Percentiles rank a stretch among this genome's conserved stretches.
Evolutionary conservation across 257 asterid genomes (phyloP).

Genomic region (Solanum clarkiae): DNA sequence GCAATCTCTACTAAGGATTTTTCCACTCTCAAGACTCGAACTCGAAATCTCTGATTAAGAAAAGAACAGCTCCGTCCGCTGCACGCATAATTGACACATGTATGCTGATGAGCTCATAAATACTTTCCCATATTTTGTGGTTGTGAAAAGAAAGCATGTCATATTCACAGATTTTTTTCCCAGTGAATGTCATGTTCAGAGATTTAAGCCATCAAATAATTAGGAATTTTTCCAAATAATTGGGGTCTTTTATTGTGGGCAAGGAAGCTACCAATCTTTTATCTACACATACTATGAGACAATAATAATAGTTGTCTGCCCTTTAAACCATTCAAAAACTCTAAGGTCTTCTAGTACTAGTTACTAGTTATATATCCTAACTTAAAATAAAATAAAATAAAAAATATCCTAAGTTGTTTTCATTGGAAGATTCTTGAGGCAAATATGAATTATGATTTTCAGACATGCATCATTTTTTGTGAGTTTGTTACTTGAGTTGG

Average conservation of each 20-base stretch:
- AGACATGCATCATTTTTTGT: not conserved
- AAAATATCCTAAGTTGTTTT: not conserved
- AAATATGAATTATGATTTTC: not conserved
- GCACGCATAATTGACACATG: not conserved
- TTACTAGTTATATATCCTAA: not conserved
- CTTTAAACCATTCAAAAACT: not conserved
- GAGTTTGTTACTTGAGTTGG: not conserved
- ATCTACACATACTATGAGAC: not conserved
- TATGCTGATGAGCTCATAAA: not conserved
- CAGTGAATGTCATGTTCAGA: not conserved
- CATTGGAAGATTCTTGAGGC: not conserved
- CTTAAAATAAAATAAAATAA: not conserved
- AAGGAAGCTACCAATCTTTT: not conserved
- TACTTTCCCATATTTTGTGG: not conserved
- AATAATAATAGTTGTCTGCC: not conserved
- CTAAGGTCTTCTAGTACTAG: not conserved
- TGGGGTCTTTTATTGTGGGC: not conserved
- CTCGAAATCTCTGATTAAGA: no score
- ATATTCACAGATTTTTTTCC: not conserved
- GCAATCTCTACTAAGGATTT: no score
- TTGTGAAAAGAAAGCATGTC: not conserved
- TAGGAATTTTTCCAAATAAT: not conserved
- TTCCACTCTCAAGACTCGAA: no score
- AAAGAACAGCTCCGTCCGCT: fast-evolving
- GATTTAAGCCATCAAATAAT: not conserved